Conservation (phyloP, 2,329 filamentous ascomycete genomes). For the Phaeosphaeriaceae sp. region DNA sequence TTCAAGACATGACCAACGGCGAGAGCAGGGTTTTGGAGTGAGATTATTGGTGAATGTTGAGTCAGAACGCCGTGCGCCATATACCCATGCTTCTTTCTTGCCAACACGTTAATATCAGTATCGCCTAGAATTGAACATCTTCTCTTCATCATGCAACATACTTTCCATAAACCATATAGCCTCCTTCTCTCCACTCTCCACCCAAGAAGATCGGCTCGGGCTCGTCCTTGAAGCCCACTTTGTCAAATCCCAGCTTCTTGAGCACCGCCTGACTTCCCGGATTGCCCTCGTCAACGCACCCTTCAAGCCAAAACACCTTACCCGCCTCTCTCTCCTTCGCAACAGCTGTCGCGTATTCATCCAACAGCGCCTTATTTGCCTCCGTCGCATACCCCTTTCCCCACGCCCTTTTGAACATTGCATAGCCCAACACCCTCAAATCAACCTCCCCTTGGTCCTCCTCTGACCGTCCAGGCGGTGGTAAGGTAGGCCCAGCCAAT, state of each 20-base stretch:
- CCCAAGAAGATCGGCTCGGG: conserved; percentile 27
- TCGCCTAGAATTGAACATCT: not conserved
- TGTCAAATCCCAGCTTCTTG: conserved; percentile 32
- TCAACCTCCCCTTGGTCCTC: conserved; percentile 8
- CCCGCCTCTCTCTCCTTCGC: conserved; percentile 6
- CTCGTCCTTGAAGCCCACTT: conserved; percentile 30
- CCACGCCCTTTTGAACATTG: conserved; percentile 22
- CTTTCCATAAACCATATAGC: conserved; percentile 30
- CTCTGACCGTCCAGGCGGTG: not conserved
- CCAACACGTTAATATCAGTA: not conserved
- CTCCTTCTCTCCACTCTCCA: conserved; percentile 30
- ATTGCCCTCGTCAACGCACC: conserved; percentile 29
- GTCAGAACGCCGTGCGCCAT: not conserved
- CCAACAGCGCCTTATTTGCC: conserved; percentile 23
- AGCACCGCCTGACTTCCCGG: conserved; percentile 27
- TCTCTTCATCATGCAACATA: conserved; percentile 14
- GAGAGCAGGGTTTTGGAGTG: conserved; percentile 61
- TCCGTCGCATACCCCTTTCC: conserved; percentile 41
- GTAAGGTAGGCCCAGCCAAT: conserved; percentile 6
- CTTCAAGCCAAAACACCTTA: conserved; percentile 32
- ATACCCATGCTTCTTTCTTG: not conserved
- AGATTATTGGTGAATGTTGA: not conserved
- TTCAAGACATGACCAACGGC: conserved; percentile 63
- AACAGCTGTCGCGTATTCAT: conserved; percentile 15
- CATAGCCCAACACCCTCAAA: conserved; percentile 31